Evolutionary conservation across 1,284 basidiomycete genomes (phyloP).

Genomic region (Apiotrichum sp.): DNA sequence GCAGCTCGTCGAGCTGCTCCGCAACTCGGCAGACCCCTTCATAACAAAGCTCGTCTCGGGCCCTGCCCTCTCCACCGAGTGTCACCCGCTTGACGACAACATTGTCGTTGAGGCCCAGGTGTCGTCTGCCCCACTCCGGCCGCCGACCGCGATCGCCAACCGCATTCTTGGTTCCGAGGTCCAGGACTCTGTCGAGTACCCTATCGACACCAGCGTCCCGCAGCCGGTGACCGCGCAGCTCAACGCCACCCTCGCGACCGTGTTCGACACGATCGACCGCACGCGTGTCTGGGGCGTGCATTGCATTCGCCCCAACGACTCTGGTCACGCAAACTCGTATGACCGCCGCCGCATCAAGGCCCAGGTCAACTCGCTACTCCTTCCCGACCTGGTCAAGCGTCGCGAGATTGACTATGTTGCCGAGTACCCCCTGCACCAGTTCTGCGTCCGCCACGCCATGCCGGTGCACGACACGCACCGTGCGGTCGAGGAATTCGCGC

Average conservation of each 20-base stretch:
- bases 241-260: slow-evolving; percentile 69
- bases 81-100: slow-evolving; percentile 69
- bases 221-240: slow-evolving; percentile 76
- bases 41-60: slow-evolving; percentile 74
- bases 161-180: slow-evolving; percentile 15
- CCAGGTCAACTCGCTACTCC: slow-evolving; percentile 66
- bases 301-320: slow-evolving; percentile 86
- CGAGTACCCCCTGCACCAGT: slow-evolving; percentile 59
- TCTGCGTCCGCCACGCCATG: slow-evolving; percentile 63
- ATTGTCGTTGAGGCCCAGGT: slow-evolving; percentile 87
- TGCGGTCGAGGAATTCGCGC: slow-evolving; percentile 27
- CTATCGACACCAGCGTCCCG: slow-evolving; percentile 59
- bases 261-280: slow-evolving; percentile 61
- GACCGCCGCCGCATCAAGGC: slow-evolving; percentile 76
- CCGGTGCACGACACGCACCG: slow-evolving; percentile 11
- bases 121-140: slow-evolving; percentile 61
- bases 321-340: slow-evolving; percentile 74
- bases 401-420: slow-evolving; percentile 59
- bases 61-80: slow-evolving; percentile 60
- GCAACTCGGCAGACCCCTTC: slow-evolving; percentile 66
- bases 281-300: slow-evolving; percentile 69
- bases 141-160: slow-evolving; percentile 24
- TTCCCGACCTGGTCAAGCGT: slow-evolving; percentile 67
- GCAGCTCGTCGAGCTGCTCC: slow-evolving; percentile 75
- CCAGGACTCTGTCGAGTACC: slow-evolving; percentile 38